A percentile compares a stretch with the other conserved stretches of the same genome.
Evolutionary conservation across 2,329 filamentous ascomycete species (phyloP).

Genomic region (Fusarium denticulatum): DNA sequence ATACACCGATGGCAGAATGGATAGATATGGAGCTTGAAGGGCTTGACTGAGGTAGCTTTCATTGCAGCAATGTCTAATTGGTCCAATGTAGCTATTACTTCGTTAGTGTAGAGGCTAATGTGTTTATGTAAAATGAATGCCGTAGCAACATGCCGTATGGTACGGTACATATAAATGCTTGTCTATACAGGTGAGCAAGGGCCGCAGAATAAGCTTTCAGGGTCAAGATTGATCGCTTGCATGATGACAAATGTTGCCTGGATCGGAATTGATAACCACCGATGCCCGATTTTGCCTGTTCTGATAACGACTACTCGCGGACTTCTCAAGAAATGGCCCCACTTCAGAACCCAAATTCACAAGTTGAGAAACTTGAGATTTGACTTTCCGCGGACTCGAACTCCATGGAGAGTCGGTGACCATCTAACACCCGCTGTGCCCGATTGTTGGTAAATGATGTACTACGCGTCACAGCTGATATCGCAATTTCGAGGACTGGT

Average conservation of each 20-base stretch:
- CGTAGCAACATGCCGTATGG: not conserved
- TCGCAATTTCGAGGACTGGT: fast-evolving
- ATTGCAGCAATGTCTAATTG: not conserved
- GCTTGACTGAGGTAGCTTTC: not conserved
- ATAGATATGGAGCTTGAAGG: not conserved
- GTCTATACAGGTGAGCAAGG: not conserved
- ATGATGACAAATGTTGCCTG: not conserved
- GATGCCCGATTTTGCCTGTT: not conserved
- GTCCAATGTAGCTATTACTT: not conserved
- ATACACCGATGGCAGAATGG: not conserved
- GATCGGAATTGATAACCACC: not conserved
- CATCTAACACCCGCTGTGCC: not conserved
- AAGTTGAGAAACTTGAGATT: not conserved
- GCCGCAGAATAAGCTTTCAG: not conserved
- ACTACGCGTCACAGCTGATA: not conserved
- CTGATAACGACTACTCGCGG: not conserved
- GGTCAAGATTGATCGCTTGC: not conserved
- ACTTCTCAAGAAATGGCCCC: not conserved
- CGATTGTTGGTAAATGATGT: not conserved
- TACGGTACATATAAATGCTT: not conserved
- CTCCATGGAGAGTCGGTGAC: not conserved
- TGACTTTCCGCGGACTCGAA: not conserved
- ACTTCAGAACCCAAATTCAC: not conserved
- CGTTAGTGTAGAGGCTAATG: not conserved
- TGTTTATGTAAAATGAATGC: not conserved